Conservation (phyloP, 2,329 filamentous ascomycete genomes). For the Aspergillus jensenii region DNA sequence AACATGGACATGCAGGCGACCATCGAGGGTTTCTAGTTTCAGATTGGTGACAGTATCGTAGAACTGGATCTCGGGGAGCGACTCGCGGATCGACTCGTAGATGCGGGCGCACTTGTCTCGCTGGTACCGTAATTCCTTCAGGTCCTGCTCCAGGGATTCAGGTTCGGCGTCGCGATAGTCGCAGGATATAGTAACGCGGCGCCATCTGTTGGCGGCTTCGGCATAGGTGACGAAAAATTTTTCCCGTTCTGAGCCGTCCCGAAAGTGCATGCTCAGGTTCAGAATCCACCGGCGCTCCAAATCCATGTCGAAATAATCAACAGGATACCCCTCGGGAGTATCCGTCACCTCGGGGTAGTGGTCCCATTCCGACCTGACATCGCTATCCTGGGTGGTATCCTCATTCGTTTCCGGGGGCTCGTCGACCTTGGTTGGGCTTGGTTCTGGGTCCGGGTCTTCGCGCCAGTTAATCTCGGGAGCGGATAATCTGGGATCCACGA, state of each 20-base stretch:
- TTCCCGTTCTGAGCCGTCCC: slow-evolving; percentile 86
- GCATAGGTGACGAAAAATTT: slow-evolving; percentile 98
- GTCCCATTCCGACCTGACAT: slow-evolving; percentile 29
- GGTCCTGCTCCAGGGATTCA: slow-evolving; percentile 81
- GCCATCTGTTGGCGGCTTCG: slow-evolving; percentile 74
- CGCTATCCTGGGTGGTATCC: slow-evolving; percentile 29
- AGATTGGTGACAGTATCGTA: slow-evolving; percentile 95
- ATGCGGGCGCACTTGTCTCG: slow-evolving; percentile 90
- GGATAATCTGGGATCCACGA: slow-evolving; percentile 39
- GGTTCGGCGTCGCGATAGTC: slow-evolving; percentile 82
- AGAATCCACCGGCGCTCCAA: slow-evolving; percentile 90
- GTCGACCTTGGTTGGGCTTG: slow-evolving; percentile 30
- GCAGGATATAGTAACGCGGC: slow-evolving; percentile 86
- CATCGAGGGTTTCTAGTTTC: slow-evolving; percentile 84
- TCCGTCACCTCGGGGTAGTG: slow-evolving; percentile 25
- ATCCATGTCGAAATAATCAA: slow-evolving; percentile 67
- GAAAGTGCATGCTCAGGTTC: slow-evolving; percentile 97
- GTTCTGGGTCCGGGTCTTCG: slow-evolving; percentile 25
- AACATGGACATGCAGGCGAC: slow-evolving; percentile 89
- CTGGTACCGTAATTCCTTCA: slow-evolving; percentile 76
- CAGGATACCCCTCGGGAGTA: slow-evolving; percentile 26
- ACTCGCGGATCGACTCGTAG: slow-evolving; percentile 91
- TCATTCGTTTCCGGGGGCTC: slow-evolving; percentile 30
- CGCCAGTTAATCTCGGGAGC: slow-evolving; percentile 43
- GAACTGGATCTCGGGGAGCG: slow-evolving; percentile 89